Percentiles rank a stretch among this genome's conserved stretches.
Evolutionary conservation across 106 monocot species (phyloP).

Genomic region (Acorus calamus): DNA sequence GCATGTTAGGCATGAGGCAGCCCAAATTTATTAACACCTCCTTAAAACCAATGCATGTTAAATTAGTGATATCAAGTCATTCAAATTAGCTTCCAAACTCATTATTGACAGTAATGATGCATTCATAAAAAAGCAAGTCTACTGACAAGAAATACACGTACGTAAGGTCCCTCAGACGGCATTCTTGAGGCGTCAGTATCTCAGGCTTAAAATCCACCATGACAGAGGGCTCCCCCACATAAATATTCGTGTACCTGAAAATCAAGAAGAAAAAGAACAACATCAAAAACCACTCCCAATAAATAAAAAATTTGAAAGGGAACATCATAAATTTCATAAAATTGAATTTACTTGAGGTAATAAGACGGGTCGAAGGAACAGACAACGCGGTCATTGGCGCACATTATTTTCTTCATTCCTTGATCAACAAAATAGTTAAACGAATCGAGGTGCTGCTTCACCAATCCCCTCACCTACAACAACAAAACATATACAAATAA

Average conservation of each 20-base stretch:
- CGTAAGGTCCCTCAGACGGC: constrained; percentile 77
- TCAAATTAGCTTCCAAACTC: no score
- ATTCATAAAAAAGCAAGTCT: background rate
- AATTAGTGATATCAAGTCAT: no score
- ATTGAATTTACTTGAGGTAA: constrained; percentile 37
- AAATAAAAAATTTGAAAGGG: background rate
- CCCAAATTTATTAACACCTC: no score
- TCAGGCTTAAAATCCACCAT: constrained; percentile 5
- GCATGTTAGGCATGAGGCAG: no score
- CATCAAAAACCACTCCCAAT: background rate
- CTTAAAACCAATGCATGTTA: no score
- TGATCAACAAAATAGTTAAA: constrained; percentile 73
- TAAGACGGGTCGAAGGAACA: constrained; percentile 28
- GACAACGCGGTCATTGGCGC: constrained; percentile 60
- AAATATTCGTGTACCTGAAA: constrained; percentile 55
- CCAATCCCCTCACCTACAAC: constrained; percentile 73
- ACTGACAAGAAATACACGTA: constrained; percentile 15
- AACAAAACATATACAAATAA: background rate
- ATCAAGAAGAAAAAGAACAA: background rate
- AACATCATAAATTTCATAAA: background rate
- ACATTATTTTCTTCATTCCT: constrained; percentile 81
- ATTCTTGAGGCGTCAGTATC: constrained; percentile 48
- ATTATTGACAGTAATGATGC: background rate
- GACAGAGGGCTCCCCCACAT: constrained; percentile 34
- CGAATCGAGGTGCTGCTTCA: constrained; percentile 89